A percentile compares a stretch with the other conserved stretches of the same genome.
phyloP scores from a whole-genome alignment of 805 yeast species.

The Cyberlindnera euphorbiiphila region DNA sequence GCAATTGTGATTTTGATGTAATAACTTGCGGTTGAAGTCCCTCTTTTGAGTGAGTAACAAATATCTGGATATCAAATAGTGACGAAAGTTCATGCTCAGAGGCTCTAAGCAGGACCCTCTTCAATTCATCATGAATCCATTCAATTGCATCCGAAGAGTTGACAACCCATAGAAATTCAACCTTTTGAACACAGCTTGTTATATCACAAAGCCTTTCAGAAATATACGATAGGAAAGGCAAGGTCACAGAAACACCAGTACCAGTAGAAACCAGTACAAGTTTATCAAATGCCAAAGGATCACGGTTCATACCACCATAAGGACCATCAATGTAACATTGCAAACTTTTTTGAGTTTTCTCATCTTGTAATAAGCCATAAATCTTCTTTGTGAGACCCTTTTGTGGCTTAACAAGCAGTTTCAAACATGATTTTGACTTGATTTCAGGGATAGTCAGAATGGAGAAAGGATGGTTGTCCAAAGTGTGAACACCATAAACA shows the following conservation, averaged over 20 bases:
- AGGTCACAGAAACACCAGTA: slow-evolving; percentile 47
- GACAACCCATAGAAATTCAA: slow-evolving; percentile 46
- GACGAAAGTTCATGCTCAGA: not conserved
- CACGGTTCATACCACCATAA: slow-evolving; percentile 50
- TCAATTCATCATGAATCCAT: slow-evolving; percentile 40
- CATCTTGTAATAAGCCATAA: slow-evolving; percentile 28
- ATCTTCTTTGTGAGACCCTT: slow-evolving; percentile 43
- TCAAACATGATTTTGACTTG: slow-evolving; percentile 29
- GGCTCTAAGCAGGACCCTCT: not conserved
- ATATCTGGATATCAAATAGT: slow-evolving; percentile 22
- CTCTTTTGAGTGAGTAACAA: slow-evolving; percentile 30
- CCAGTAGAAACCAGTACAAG: slow-evolving; percentile 44
- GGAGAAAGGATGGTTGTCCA: slow-evolving; percentile 58
- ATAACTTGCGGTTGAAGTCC: not conserved
- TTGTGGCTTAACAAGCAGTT: slow-evolving; percentile 42
- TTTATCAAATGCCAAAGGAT: slow-evolving; percentile 41
- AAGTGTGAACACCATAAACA: slow-evolving; percentile 36
- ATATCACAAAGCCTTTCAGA: slow-evolving; percentile 11
- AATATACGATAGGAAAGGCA: slow-evolving; percentile 38
- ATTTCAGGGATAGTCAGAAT: slow-evolving; percentile 34
- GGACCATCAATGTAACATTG: slow-evolving; percentile 51
- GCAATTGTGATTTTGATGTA: not conserved
- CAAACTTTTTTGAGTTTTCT: slow-evolving; percentile 21
- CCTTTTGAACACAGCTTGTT: slow-evolving; percentile 23
- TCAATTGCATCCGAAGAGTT: slow-evolving; percentile 31